A percentile compares a stretch with the other conserved stretches of the same genome.
Conservation (phyloP, 208 protist species). For the Acanthamoeba triangularis region DNA sequence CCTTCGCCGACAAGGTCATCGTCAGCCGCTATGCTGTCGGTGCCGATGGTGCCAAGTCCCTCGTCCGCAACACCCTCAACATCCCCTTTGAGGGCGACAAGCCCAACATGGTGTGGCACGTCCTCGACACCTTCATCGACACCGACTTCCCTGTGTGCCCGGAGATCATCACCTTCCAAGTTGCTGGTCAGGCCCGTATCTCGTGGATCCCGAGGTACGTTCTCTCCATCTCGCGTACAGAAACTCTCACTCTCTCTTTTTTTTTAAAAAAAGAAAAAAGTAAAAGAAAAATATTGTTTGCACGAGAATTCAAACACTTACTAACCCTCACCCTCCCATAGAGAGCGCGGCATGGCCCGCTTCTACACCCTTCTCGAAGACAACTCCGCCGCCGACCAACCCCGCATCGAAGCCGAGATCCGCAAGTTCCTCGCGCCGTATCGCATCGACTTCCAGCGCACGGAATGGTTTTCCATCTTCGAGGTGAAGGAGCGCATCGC, state of each 20-base stretch:
- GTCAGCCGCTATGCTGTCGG: background rate
- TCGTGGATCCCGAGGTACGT: constrained; percentile 68
- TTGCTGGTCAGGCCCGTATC: constrained; percentile 21
- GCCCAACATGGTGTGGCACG: constrained; percentile 61
- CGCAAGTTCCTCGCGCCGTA: constrained; percentile 41
- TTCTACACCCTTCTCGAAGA: constrained; percentile 64
- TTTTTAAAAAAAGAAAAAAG: background rate
- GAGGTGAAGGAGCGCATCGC: constrained; percentile 65
- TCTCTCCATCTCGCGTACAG: constrained; percentile 19
- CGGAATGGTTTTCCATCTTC: constrained; percentile 50
- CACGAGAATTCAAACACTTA: constrained; percentile 14
- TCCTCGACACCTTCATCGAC: constrained; percentile 64
- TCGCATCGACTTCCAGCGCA: constrained; percentile 39
- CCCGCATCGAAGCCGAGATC: constrained; percentile 57
- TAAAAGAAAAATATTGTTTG: background rate
- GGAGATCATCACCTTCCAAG: constrained; percentile 75
- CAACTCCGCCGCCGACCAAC: constrained; percentile 15
- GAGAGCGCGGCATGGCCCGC: constrained; percentile 61
- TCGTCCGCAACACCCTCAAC: constrained; percentile 42
- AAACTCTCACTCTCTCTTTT: background rate
- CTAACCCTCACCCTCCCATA: background rate
- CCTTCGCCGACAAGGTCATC: constrained; percentile 8
- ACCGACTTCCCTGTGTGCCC: constrained; percentile 62
- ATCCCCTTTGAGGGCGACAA: constrained; percentile 53
- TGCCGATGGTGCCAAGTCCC: constrained; percentile 9